These are phyloP conservation scores for Parastagonospora avenae DNA, from an alignment of 2,329 filamentous ascomycete genomes.

Conservation along the genomic window DNA sequence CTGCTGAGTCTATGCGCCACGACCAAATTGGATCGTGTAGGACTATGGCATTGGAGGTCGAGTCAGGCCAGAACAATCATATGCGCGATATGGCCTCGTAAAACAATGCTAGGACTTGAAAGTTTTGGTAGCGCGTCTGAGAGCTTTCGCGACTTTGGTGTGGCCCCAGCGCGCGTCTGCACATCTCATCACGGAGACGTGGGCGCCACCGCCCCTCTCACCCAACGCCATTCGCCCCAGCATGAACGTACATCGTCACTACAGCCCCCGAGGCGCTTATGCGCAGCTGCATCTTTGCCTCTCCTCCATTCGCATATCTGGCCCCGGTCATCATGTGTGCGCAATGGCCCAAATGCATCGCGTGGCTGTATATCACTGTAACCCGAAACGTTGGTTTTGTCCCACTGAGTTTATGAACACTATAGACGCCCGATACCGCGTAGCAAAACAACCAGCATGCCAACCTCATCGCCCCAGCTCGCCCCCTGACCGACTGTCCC, in stretches of 20 bases:
- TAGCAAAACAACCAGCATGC: conserved; percentile 7
- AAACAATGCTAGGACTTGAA: neutral
- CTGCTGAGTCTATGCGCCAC: neutral
- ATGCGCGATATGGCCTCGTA: neutral
- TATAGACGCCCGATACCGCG: conserved; percentile 11
- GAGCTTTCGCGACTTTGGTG: neutral
- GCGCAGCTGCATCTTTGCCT: neutral
- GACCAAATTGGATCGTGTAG: neutral
- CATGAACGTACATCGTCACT: neutral
- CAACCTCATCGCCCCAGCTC: neutral
- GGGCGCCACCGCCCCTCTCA: neutral
- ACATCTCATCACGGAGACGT: neutral
- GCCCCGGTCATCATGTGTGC: conserved; percentile 13
- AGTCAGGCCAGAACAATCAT: neutral
- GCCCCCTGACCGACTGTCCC: neutral
- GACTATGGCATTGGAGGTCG: neutral
- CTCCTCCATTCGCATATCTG: conserved; percentile 12
- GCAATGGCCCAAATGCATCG: conserved; percentile 2
- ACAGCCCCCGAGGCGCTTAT: conserved; percentile 3
- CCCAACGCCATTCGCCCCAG: neutral
- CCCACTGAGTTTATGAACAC: conserved; percentile 6
- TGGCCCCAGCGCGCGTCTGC: neutral
- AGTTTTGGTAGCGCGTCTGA: neutral
- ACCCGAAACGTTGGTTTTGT: conserved; percentile 14
- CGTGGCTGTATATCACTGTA: conserved; percentile 3